A percentile compares a stretch with the other conserved stretches of the same genome.
phyloP scores from a whole-genome alignment of 495 filamentous ascomycete genomes.

The Amniculicola lignicola region DNA sequence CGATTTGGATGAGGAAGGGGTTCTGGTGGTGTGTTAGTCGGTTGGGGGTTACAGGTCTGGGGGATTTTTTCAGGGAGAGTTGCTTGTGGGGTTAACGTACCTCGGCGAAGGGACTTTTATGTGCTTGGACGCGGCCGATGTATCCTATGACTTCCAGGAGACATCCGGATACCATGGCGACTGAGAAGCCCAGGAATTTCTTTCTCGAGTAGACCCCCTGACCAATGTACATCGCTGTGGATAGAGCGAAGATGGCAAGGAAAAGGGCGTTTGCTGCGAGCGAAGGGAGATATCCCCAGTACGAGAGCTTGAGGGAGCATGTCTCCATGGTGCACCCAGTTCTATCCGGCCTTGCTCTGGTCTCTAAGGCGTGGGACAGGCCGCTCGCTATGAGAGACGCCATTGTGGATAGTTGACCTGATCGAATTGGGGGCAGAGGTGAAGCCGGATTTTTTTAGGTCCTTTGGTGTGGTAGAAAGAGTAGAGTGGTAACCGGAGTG shows the following conservation, averaged over 20 bases:
- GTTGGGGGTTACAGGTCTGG: not conserved
- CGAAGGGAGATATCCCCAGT: conserved; percentile 38
- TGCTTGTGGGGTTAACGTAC: conserved; percentile 6
- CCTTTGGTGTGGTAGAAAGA: too few species aligned
- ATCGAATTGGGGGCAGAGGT: too few species aligned
- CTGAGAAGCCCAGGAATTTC: conserved; percentile 42
- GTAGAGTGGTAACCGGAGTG: too few species aligned
- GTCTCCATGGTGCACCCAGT: conserved; percentile 37
- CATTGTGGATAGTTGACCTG: too few species aligned
- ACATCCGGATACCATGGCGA: conserved; percentile 45
- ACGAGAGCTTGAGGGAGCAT: conserved; percentile 30
- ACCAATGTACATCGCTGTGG: conserved; percentile 24
- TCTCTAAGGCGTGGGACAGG: too few species aligned
- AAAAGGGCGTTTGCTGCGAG: conserved; percentile 31
- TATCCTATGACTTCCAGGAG: conserved; percentile 49
- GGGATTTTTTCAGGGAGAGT: not conserved
- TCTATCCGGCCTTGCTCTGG: too few species aligned
- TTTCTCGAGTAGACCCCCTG: conserved; percentile 37
- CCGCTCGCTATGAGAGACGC: too few species aligned
- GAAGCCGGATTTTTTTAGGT: too few species aligned
- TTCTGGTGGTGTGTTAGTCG: conserved; percentile 9
- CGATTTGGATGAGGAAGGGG: conserved; percentile 40
- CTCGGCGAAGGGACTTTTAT: conserved; percentile 45
- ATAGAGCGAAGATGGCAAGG: conserved; percentile 32
- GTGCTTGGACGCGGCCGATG: conserved; percentile 44